phyloP scores from a whole-genome alignment of 805 yeast species.

The Cyberlindnera samutprakarnensis region DNA sequence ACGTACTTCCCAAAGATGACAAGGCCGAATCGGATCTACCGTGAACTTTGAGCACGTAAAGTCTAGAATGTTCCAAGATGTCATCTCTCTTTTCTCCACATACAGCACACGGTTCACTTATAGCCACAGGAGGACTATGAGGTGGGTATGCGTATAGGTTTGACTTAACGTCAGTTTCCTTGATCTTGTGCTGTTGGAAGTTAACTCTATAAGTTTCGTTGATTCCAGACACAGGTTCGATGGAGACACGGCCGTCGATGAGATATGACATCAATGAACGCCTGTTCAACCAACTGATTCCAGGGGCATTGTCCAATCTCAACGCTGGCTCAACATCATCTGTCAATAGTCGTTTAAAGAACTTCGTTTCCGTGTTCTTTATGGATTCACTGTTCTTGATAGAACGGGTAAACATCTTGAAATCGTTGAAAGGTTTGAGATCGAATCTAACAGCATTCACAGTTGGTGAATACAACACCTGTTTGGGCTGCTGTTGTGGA shows the following conservation, averaged over 20 bases:
- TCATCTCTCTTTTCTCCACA: conserved; percentile 78
- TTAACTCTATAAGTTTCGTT: conserved; percentile 60
- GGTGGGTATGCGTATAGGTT: conserved; percentile 37
- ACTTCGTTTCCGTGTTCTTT: conserved; percentile 36
- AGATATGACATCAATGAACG: conserved; percentile 57
- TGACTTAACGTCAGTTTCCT: conserved; percentile 20
- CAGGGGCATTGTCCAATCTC: conserved; percentile 55
- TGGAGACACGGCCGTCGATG: conserved; percentile 71
- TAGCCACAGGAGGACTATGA: conserved; percentile 63
- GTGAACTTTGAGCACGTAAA: conserved; percentile 56
- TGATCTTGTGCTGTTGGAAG: conserved; percentile 16
- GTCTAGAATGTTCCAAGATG: conserved; percentile 66
- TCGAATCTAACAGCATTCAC: conserved; percentile 36
- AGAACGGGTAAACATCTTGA: conserved; percentile 29
- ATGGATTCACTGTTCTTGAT: conserved; percentile 27
- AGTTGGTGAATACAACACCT: conserved; percentile 32
- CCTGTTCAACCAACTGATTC: conserved; percentile 53
- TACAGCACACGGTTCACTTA: conserved; percentile 66
- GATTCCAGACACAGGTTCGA: conserved; percentile 81
- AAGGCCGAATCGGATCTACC: conserved; percentile 13
- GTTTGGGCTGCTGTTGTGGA: conserved; percentile 7
- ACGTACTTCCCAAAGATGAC: conserved; percentile 8
- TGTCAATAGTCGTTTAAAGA: conserved; percentile 54
- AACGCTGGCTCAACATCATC: conserved; percentile 80
- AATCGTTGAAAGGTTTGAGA: conserved; percentile 29